Evolutionary conservation across 1,139 yeast species (phyloP).

Genomic region (Meyerozyma sp.): DNA sequence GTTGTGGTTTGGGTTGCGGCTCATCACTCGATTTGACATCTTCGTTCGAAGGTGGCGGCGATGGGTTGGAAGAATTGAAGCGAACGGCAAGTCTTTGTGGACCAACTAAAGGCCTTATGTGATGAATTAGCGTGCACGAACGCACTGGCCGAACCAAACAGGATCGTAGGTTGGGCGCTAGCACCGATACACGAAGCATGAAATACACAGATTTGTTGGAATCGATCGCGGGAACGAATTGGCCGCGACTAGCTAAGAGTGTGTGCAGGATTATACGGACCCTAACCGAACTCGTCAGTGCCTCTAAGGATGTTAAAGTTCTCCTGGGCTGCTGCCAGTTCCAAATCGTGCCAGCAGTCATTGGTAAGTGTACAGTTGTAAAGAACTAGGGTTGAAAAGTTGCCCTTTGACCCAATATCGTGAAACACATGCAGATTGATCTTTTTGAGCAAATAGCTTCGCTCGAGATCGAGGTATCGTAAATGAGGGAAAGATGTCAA

Average conservation of each 20-base stretch:
- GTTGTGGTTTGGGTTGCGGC: slow-evolving; percentile 3
- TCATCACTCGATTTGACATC: slow-evolving; percentile 1
- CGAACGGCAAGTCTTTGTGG: not conserved
- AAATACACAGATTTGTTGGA: not conserved
- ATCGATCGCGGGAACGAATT: not conserved
- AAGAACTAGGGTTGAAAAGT: not conserved
- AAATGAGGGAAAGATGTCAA: slow-evolving; percentile 12
- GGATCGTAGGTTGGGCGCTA: not conserved
- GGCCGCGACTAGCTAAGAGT: not conserved
- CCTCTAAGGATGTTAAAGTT: not conserved
- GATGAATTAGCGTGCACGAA: not conserved
- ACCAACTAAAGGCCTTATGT: not conserved
- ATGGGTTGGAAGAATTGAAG: not conserved
- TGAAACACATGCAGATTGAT: slow-evolving; percentile 10
- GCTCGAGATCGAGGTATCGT: slow-evolving; percentile 9
- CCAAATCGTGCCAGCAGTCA: not conserved
- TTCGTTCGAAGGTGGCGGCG: not conserved
- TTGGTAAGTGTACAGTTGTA: not conserved
- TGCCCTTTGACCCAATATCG: not conserved
- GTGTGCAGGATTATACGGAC: not conserved
- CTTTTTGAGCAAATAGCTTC: slow-evolving; percentile 10
- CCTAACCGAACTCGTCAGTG: not conserved
- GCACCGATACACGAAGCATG: not conserved
- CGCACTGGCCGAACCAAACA: not conserved
- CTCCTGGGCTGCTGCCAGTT: slow-evolving; percentile 1